Conservation (phyloP, 225 moss, liverwort and hornwort species). For the Neckera pumila region DNA sequence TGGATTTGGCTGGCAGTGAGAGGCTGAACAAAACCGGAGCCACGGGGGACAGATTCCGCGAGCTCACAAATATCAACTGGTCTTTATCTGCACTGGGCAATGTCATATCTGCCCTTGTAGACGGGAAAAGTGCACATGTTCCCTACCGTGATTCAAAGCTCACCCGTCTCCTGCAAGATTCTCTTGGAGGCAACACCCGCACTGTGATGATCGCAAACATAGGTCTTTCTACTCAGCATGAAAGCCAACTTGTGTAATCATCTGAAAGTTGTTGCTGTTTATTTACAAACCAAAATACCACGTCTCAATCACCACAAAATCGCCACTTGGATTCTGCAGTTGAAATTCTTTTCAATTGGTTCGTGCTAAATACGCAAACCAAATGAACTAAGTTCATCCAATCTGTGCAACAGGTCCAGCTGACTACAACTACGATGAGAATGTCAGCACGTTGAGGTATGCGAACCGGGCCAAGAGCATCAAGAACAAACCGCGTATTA, state of each 20-base stretch:
- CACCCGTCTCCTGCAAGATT: conserved; percentile 89
- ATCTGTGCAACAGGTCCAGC: conserved; percentile 44
- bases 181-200: conserved; percentile 88
- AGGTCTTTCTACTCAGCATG: conserved; percentile 24
- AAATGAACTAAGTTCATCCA: not conserved
- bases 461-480: conserved; percentile 97
- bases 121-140: conserved; percentile 81
- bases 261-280: not conserved
- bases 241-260: not conserved
- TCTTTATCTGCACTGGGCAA: conserved; percentile 93
- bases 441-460: conserved; percentile 88
- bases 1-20: conserved; percentile 97
- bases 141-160: conserved; percentile 97
- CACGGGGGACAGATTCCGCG: conserved; percentile 90
- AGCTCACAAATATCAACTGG: conserved; percentile 97
- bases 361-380: not conserved
- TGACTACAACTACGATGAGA: conserved; percentile 91
- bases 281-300: not conserved
- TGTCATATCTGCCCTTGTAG: conserved; percentile 93
- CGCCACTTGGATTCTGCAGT: not conserved
- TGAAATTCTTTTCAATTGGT: not conserved
- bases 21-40: conserved; percentile 98
- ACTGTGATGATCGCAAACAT: conserved; percentile 98
- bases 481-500: conserved; percentile 91
- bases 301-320: not conserved